Evolutionary conservation across 2,329 filamentous ascomycete genomes (phyloP).

Genomic region (Alternaria triticimaculans): DNA sequence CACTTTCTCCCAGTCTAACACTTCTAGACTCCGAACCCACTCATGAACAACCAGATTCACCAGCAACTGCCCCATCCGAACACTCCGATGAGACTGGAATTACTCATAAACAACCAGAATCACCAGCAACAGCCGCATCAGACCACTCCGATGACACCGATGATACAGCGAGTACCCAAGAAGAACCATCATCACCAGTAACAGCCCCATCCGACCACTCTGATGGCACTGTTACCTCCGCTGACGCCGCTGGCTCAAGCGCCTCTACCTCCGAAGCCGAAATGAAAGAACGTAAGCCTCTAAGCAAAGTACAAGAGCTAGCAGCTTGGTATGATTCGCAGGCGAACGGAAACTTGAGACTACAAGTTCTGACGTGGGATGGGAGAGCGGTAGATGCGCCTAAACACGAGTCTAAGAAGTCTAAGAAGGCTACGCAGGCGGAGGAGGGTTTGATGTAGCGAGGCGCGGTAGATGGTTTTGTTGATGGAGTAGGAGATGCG

Average conservation of each 20-base stretch:
- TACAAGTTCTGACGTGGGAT: background rate
- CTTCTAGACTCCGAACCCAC: rapidly evolving
- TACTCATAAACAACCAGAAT: background rate
- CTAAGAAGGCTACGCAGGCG: background rate
- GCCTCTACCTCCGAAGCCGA: rapidly evolving
- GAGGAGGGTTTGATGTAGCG: background rate
- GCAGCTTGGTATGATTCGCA: background rate
- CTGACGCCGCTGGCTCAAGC: too few species aligned
- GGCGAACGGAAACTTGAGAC: background rate
- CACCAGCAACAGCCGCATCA: background rate
- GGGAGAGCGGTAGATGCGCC: background rate
- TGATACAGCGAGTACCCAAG: background rate
- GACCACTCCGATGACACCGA: background rate
- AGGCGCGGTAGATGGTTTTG: background rate
- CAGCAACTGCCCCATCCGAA: background rate
- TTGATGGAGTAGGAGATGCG: too few species aligned
- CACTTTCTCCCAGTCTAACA: background rate
- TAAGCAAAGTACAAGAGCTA: background rate
- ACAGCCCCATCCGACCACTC: background rate
- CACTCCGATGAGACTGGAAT: background rate
- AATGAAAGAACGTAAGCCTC: background rate
- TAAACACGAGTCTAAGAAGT: background rate
- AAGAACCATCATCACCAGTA: background rate
- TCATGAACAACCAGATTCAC: background rate
- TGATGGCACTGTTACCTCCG: background rate